These are phyloP conservation scores for Globisporangium spiculum DNA, from an alignment of 352 stramenopile genomes.

Conservation along the genomic window DNA sequence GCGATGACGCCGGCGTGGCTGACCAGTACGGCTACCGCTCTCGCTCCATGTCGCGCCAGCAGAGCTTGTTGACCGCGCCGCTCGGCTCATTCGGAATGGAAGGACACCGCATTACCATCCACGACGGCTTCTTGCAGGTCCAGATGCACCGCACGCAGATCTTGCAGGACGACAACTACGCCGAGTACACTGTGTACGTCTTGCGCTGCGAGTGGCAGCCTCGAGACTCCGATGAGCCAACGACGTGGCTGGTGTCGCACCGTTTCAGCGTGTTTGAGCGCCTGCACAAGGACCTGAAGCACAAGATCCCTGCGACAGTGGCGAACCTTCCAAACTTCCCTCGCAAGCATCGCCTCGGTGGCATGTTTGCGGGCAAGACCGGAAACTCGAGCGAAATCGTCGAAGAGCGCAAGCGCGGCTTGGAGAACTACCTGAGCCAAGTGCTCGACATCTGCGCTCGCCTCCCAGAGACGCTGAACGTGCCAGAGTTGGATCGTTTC, in stretches of 20 bases:
- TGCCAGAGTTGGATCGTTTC: conserved; percentile 85
- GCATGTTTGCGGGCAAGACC: conserved; percentile 82
- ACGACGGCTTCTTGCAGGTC: conserved; percentile 82
- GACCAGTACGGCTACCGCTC: conserved; percentile 57
- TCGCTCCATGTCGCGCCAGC: conserved; percentile 56
- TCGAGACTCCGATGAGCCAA: conserved; percentile 48
- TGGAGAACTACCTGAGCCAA: conserved; percentile 82
- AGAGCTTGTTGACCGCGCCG: conserved; percentile 62
- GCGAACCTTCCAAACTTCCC: conserved; percentile 67
- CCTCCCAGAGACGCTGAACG: conserved; percentile 74
- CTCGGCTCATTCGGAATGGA: conserved; percentile 78
- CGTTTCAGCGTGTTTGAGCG: conserved; percentile 72
- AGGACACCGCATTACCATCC: conserved; percentile 75
- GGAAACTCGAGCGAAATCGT: conserved; percentile 86
- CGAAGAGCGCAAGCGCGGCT: conserved; percentile 75
- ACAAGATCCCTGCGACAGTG: conserved; percentile 69
- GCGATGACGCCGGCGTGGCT: conserved; percentile 47
- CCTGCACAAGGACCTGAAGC: conserved; percentile 71
- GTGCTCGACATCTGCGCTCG: conserved; percentile 81
- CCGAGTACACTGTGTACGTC: conserved; percentile 88
- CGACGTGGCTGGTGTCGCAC: conserved; percentile 69
- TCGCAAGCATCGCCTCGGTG: conserved; percentile 81
- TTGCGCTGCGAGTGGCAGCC: conserved; percentile 82
- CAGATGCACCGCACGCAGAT: conserved; percentile 86
- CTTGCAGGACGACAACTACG: conserved; percentile 88